These are phyloP conservation scores for Aspergillus terreus DNA, from an alignment of 2,329 filamentous ascomycete species.

Conservation along the genomic window DNA sequence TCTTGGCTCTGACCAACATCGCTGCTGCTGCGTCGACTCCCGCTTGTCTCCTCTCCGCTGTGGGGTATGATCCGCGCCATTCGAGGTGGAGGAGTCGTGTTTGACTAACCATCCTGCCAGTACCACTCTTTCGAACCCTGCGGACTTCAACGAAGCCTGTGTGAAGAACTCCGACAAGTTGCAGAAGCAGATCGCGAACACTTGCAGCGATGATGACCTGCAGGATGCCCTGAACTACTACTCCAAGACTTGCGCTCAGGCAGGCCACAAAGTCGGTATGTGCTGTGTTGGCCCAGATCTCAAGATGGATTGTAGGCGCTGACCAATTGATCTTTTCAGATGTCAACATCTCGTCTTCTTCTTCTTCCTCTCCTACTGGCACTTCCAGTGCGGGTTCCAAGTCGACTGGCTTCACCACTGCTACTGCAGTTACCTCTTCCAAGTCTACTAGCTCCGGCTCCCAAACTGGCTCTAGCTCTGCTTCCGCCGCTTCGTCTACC, in stretches of 20 bases:
- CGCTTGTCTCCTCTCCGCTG: constrained; percentile 49
- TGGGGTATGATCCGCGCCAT: constrained; percentile 41
- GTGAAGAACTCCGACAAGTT: constrained; percentile 32
- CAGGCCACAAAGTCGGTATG: constrained; percentile 40
- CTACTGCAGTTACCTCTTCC: constrained; percentile 13
- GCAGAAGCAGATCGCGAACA: constrained; percentile 32
- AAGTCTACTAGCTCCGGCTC: constrained; percentile 13
- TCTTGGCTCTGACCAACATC: constrained; percentile 44
- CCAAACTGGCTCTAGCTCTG: constrained; percentile 13
- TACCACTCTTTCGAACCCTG: constrained; percentile 34
- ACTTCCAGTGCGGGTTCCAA: constrained; percentile 13
- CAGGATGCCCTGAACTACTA: constrained; percentile 37
- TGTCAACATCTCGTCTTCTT: constrained; percentile 14
- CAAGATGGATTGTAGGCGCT: not conserved
- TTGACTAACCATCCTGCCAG: constrained; percentile 2
- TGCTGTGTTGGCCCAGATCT: not conserved
- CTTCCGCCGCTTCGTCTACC: constrained; percentile 18
- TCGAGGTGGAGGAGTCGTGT: not conserved
- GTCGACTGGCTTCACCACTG: constrained; percentile 7
- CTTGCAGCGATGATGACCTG: constrained; percentile 31
- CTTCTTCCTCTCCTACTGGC: constrained; percentile 23
- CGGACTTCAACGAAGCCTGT: constrained; percentile 39
- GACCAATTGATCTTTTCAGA: constrained; percentile 3
- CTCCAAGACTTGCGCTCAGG: constrained; percentile 34
- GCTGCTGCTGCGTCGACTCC: constrained; percentile 45